A percentile compares a stretch with the other conserved stretches of the same genome.
These are phyloP conservation scores for Phytopythium vexans DNA, from an alignment of 352 stramenopile genomes.

Conservation along the genomic window DNA sequence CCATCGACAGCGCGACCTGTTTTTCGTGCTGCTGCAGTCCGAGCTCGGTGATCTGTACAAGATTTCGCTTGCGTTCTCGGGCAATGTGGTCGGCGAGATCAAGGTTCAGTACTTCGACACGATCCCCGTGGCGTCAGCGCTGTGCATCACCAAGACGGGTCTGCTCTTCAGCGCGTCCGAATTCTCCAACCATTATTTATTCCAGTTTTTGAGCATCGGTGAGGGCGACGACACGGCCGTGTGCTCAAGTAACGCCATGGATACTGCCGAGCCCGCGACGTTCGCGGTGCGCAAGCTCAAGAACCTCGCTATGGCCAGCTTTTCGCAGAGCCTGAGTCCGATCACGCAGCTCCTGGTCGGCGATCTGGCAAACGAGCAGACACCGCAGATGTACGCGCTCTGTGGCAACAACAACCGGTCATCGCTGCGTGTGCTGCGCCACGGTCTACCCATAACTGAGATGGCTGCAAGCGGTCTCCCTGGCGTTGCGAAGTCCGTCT, in stretches of 20 bases:
- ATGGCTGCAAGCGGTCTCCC: conserved; percentile 95
- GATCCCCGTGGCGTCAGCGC: conserved; percentile 88
- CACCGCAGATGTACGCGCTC: conserved; percentile 96
- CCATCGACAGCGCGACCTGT: conserved; percentile 94
- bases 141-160: conserved; percentile 98
- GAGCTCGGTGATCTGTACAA: conserved; percentile 99
- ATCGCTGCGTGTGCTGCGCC: conserved; percentile 93
- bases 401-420: conserved; percentile 93
- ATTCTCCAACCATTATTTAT: conserved; percentile 98
- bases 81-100: conserved; percentile 77
- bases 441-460: conserved; percentile 96
- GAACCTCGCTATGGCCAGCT: conserved; percentile 83
- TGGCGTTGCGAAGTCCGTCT: conserved; percentile 94
- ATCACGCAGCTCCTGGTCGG: conserved; percentile 95
- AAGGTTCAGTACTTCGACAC: conserved; percentile 97
- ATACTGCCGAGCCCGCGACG: conserved; percentile 48
- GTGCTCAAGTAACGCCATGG: conserved; percentile 69
- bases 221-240: conserved; percentile 86
- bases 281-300: conserved; percentile 87
- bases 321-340: conserved; percentile 88
- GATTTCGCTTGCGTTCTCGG: conserved; percentile 90
- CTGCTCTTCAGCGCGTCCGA: conserved; percentile 96
- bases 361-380: conserved; percentile 94
- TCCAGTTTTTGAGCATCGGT: conserved; percentile 97
- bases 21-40: conserved; percentile 98